Conservation (phyloP, 2,329 filamentous ascomycete species). For the Aureobasidium lini region DNA sequence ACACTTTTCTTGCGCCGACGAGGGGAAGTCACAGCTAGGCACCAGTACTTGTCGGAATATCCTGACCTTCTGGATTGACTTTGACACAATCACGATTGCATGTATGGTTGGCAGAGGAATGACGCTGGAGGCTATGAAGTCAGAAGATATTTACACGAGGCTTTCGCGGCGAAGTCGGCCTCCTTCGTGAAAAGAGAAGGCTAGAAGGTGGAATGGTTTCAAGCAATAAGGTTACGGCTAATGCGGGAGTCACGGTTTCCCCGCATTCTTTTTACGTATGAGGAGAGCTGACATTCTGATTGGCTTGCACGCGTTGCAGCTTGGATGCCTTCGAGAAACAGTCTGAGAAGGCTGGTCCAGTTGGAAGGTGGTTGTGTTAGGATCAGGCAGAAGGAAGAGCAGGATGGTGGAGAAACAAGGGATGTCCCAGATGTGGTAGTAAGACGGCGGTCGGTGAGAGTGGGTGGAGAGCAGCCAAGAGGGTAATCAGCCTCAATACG, state of each 20-base stretch:
- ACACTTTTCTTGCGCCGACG: neutral
- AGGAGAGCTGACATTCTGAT: neutral
- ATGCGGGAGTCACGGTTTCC: constrained; percentile 4
- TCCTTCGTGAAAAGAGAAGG: neutral
- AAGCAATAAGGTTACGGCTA: neutral
- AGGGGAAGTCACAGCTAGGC: neutral
- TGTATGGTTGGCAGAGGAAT: neutral
- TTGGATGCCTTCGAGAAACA: neutral
- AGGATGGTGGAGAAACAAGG: neutral
- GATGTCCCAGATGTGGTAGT: neutral
- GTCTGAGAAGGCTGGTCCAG: neutral
- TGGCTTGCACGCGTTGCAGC: neutral
- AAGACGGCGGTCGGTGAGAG: neutral
- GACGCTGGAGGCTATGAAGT: neutral
- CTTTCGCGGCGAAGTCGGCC: neutral
- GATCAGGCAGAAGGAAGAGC: neutral
- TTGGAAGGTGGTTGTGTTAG: neutral
- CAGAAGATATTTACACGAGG: neutral
- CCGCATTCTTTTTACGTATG: neutral
- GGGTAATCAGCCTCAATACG: neutral
- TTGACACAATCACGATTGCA: neutral
- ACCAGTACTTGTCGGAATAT: neutral
- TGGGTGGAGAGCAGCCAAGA: neutral
- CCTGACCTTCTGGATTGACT: neutral
- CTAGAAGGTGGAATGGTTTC: constrained; percentile 3